phyloP scores from a whole-genome alignment of 805 yeast species.

The Cyberlindnera petersonii region DNA sequence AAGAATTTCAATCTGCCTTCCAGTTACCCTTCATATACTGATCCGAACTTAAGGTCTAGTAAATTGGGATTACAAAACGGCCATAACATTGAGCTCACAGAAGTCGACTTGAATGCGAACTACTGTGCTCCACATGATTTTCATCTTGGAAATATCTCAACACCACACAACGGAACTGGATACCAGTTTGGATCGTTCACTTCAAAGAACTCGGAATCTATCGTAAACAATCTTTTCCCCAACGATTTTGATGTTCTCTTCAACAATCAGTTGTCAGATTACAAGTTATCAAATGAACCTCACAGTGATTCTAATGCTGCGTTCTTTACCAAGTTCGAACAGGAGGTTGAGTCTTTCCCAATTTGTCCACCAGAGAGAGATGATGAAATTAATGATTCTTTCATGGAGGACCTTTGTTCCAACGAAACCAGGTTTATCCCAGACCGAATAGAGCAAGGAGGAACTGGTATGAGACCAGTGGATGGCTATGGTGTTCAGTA shows the following conservation, averaged over 20 bases:
- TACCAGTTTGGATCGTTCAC: background rate
- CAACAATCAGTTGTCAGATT: background rate
- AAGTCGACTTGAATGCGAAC: constrained; percentile 2
- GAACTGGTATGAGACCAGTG: no score
- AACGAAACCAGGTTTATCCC: no score
- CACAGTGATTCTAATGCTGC: background rate
- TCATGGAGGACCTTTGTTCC: background rate
- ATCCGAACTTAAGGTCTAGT: background rate
- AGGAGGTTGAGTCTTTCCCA: background rate
- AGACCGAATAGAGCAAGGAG: no score
- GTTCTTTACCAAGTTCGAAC: constrained; percentile 1
- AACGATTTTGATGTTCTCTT: background rate
- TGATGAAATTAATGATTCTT: background rate
- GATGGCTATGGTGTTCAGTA: no score
- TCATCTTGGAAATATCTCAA: background rate
- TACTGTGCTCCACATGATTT: background rate
- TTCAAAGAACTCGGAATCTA: background rate
- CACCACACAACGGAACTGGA: background rate
- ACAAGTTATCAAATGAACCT: background rate
- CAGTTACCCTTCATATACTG: background rate
- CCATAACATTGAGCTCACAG: background rate
- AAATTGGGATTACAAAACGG: background rate
- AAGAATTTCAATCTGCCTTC: background rate
- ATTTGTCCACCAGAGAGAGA: background rate
- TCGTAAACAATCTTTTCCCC: background rate